phyloP scores from a whole-genome alignment of 441 rosid genomes.

The Populus hybrid region DNA sequence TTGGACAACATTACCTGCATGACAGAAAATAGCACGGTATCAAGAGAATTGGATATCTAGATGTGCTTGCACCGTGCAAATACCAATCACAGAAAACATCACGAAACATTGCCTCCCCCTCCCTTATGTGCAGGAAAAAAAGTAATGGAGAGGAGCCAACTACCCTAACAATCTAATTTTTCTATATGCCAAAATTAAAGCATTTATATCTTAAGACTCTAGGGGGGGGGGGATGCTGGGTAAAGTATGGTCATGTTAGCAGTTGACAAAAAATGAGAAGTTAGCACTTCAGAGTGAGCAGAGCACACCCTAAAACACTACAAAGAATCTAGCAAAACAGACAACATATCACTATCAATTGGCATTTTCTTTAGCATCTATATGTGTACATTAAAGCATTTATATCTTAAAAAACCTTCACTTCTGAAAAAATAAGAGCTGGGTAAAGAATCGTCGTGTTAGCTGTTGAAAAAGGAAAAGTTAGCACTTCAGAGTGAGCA shows the following conservation, averaged over 20 bases:
- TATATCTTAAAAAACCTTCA: background rate
- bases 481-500: background rate
- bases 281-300: background rate
- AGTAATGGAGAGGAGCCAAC: background rate
- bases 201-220: no score
- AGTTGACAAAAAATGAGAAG: background rate
- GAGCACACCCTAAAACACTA: background rate
- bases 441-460: background rate
- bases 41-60: background rate
- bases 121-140: no score
- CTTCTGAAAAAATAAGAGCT: background rate
- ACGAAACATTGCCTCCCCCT: background rate
- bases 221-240: no score
- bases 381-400: background rate
- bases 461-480: background rate
- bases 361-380: background rate
- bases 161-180: background rate
- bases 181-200: background rate
- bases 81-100: background rate
- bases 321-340: background rate
- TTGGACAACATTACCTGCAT: constrained; percentile 64
- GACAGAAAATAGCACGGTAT: constrained; percentile 19
- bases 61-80: background rate
- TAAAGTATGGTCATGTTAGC: background rate
- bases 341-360: background rate